Evolutionary conservation across 192 early-diverging fungal species (phyloP).

Genomic region (Backusella australiensis): DNA sequence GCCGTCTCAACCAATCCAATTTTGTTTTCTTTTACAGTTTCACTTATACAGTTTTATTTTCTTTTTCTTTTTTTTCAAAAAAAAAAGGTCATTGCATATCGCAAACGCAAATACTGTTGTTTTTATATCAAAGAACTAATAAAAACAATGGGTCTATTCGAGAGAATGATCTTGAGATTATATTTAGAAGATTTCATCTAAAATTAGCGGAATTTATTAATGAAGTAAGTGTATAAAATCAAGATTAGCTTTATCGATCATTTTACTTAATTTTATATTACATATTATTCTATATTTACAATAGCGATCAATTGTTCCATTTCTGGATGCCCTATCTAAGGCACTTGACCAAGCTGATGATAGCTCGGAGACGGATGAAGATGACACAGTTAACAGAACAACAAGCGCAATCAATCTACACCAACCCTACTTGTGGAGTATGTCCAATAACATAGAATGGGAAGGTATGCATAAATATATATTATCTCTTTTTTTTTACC

Average conservation of each 20-base stretch:
- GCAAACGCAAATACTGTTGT: not conserved
- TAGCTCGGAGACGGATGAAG: not conserved
- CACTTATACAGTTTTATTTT: not conserved
- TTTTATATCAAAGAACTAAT: not conserved
- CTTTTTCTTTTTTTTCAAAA: not conserved
- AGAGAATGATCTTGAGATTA: not conserved
- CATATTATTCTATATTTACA: not conserved
- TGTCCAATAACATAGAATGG: constrained; percentile 9
- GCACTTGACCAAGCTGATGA: not conserved
- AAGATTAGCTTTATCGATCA: not conserved
- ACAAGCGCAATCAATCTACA: not conserved
- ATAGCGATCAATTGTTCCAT: constrained; percentile 8
- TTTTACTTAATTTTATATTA: not conserved
- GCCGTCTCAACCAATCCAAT: not conserved
- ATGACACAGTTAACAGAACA: not conserved
- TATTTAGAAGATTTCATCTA: not conserved
- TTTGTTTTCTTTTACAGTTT: not conserved
- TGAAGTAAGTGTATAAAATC: not conserved
- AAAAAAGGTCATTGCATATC: not conserved
- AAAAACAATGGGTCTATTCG: not conserved
- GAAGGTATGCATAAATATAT: not conserved
- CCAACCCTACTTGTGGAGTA: not conserved
- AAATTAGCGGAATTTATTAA: constrained; percentile 6
- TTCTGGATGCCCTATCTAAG: not conserved
- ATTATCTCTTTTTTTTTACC: not conserved